phyloP scores from a whole-genome alignment of 2,329 filamentous ascomycete species.

The Sporothrix humicola region DNA sequence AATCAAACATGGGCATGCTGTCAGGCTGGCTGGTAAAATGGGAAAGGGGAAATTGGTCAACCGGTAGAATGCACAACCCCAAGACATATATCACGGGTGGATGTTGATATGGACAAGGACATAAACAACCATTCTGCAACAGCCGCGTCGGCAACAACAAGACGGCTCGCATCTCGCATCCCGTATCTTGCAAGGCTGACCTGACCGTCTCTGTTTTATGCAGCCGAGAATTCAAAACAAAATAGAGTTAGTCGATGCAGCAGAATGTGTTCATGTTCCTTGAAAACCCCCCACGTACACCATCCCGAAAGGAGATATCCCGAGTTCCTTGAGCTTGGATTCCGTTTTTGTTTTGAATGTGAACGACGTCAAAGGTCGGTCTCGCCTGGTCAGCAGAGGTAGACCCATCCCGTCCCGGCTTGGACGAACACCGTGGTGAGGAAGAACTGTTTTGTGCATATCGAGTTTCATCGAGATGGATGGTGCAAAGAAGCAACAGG shows the following conservation, averaged over 20 bases:
- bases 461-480: neutral
- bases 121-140: neutral
- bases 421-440: neutral
- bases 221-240: neutral
- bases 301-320: neutral
- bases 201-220: neutral
- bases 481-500: neutral
- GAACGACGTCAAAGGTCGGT: neutral
- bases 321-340: neutral
- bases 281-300: neutral
- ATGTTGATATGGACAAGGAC: neutral
- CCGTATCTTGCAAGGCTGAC: conserved; percentile 12
- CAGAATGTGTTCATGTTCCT: neutral
- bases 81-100: neutral
- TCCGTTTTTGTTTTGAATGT: neutral
- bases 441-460: neutral
- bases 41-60: neutral
- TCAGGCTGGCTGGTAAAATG: neutral
- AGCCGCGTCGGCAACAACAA: neutral
- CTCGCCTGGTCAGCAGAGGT: neutral
- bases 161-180: neutral
- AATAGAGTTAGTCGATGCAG: conserved; percentile 5
- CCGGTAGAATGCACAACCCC: neutral
- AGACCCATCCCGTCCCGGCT: neutral
- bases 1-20: no score